Base-by-base conservation (phyloP, 176 grass and related monocot species). In the Oryza meyeriana region DNA sequence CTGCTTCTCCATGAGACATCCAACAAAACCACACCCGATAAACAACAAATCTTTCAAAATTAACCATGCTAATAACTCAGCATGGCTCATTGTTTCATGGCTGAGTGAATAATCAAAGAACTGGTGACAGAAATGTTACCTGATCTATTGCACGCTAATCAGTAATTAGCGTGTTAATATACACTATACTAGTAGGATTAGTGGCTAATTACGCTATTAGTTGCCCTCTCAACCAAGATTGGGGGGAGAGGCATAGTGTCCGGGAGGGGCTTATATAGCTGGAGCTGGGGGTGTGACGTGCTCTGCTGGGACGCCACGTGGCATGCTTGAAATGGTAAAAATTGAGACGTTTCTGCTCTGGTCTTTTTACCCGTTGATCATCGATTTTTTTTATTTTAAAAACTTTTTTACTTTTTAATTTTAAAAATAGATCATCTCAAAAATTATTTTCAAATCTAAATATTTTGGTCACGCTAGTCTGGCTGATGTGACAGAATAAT, bases 281-380 rank as follows among this genome's bases (percentile, higher is more conserved):
- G 72, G 42, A 45, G 10, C 2, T 4, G 10, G 5, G 40, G 72
- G 44, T 17, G 41, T 17, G 14, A 6, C 33, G 71, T 25, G 16
- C 61, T 13, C 14, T 20, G 61, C 61, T 0, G 30, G 2, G 44
- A 0, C 0, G 61, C 74, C 71, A 83, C 71, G 81, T 83, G 71
- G 71, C 61, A 5, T 1, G 50, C 81, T 26, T 4, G 71, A 10
- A 66, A 75, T 40, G 61, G 41, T 83, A 32, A 82, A 83, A 75
- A 14, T 1, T 20, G 41, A 35, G 44, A 50, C 0, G 55, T 4
- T 75, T 75, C 45, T 47, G 20, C 4, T 17, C 6, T 13, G 0
- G 13, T 34, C 32, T 40, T 9, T 9, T 1, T n/a, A n/a, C n/a
- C n/a, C n/a, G n/a, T n/a, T n/a, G n/a, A n/a, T n/a, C n/a, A n/a